Evolutionary conservation across 2,329 filamentous ascomycete genomes (phyloP).

Genomic region (Pseudogymnoascus sp.): DNA sequence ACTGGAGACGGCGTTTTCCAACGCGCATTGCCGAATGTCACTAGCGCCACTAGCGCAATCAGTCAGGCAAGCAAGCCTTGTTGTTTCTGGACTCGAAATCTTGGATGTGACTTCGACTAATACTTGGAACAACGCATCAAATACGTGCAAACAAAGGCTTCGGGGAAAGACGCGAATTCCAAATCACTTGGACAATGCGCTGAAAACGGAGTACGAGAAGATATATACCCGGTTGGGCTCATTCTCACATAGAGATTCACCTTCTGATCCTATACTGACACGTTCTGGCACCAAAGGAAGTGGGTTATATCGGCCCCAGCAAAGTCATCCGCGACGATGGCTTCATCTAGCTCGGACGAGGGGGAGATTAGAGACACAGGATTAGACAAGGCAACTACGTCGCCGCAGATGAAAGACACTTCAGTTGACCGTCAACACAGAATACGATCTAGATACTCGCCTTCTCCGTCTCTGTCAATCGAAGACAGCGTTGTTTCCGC

Average conservation of each 20-base stretch:
- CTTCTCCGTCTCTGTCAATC: conserved; percentile 28
- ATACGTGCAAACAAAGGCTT: not conserved
- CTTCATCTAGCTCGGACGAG: conserved; percentile 66
- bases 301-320: conserved; percentile 25
- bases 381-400: conserved; percentile 83
- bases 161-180: not conserved
- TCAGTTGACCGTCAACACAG: conserved; percentile 91
- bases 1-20: conserved; percentile 6
- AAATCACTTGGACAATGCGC: conserved; percentile 21
- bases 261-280: conserved; percentile 32
- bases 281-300: conserved; percentile 27
- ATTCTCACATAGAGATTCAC: conserved; percentile 30
- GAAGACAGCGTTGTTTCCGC: conserved; percentile 38
- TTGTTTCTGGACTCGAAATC: conserved; percentile 5
- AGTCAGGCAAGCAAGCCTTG: conserved; percentile 3
- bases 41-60: conserved; percentile 4
- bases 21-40: not conserved
- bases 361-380: conserved; percentile 76
- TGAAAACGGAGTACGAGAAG: conserved; percentile 25
- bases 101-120: not conserved
- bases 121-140: not conserved
- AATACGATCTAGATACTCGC: conserved; percentile 43
- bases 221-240: conserved; percentile 33
- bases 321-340: conserved; percentile 32
- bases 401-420: conserved; percentile 67